These are phyloP conservation scores for Barnettozyma sucrosica DNA, from an alignment of 805 yeast species.

Conservation along the genomic window DNA sequence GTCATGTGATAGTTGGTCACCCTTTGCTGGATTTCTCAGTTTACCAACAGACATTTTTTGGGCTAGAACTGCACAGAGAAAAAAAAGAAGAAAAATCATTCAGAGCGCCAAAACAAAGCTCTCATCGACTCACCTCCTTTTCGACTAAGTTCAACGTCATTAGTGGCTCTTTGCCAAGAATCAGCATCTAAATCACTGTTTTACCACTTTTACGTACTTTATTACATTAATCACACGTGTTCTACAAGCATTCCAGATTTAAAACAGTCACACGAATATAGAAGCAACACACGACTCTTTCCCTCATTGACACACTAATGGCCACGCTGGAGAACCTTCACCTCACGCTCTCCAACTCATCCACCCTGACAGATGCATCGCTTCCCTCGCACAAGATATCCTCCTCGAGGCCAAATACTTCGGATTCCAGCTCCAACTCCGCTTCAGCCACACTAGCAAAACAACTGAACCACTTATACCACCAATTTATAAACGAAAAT, in stretches of 20 bases:
- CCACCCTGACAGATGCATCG: constrained; percentile 7
- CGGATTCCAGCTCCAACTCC: constrained; percentile 10
- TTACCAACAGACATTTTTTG: background rate
- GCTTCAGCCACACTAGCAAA: constrained; percentile 6
- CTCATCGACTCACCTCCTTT: background rate
- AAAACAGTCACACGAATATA: constrained; percentile 9
- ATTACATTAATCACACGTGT: background rate
- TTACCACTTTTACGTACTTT: background rate
- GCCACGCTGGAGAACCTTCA: constrained; percentile 13
- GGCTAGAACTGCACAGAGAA: background rate
- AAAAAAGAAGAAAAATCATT: background rate
- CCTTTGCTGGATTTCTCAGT: no score
- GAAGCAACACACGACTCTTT: constrained; percentile 7
- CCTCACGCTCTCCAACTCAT: constrained; percentile 16
- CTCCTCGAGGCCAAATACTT: constrained; percentile 1
- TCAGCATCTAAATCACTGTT: background rate
- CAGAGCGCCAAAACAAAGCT: background rate
- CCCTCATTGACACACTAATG: constrained; percentile 4
- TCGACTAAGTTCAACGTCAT: background rate
- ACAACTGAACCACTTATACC: constrained; percentile 41
- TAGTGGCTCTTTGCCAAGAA: background rate
- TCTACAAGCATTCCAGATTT: background rate
- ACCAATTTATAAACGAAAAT: constrained; percentile 46
- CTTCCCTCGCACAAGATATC: background rate
- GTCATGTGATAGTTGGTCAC: no score